A percentile compares a stretch with the other conserved stretches of the same genome.
phyloP scores from a whole-genome alignment of 495 filamentous ascomycete genomes.

The Pseudoneurospora amorphoporcata region DNA sequence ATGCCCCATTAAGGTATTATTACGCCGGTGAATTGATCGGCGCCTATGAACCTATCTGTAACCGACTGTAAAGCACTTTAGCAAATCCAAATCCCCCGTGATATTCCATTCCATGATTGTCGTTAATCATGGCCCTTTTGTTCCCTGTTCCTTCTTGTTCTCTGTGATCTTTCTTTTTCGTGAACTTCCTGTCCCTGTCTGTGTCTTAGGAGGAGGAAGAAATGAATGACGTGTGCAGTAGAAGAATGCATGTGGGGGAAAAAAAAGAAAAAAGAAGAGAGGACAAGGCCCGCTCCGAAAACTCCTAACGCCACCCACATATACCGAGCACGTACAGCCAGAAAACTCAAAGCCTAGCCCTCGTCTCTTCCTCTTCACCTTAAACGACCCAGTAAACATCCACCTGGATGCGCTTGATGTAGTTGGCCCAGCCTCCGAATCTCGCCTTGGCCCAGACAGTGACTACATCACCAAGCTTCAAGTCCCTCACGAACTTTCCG shows the following conservation, averaged over 20 bases:
- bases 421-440: conserved; percentile 53
- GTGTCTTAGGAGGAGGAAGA: background rate
- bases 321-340: background rate
- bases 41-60: background rate
- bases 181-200: background rate
- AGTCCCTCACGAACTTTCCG: conserved; percentile 43
- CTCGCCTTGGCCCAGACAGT: conserved; percentile 54
- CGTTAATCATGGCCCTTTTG: background rate
- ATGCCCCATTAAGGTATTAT: background rate
- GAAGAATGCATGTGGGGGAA: background rate
- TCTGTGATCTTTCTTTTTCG: background rate
- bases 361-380: background rate
- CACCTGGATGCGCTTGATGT: conserved; percentile 44
- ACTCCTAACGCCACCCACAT: background rate
- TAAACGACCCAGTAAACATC: conserved; percentile 56
- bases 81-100: background rate
- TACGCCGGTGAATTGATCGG: background rate
- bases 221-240: background rate
- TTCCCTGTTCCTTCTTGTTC: background rate
- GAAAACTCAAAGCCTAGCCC: background rate
- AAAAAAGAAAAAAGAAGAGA: background rate
- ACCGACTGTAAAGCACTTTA: background rate
- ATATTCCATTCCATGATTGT: background rate
- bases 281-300: background rate
- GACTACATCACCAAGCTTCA: conserved; percentile 55